These are phyloP conservation scores for Chalaropsis ovoidea DNA, from an alignment of 2,329 filamentous ascomycete species.

Conservation along the genomic window DNA sequence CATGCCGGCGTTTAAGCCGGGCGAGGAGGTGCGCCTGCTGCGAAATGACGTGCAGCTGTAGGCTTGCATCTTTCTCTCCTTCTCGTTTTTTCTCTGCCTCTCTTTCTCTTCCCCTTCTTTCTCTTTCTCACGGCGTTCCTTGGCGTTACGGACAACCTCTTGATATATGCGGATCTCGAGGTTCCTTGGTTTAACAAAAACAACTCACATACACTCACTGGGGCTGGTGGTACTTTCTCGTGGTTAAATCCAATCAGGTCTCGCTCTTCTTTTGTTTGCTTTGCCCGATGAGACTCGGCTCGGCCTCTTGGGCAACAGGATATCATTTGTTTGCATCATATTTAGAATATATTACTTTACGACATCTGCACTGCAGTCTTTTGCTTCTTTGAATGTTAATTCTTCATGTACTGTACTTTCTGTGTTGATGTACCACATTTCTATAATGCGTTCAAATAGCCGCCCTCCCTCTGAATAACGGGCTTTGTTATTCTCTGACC, in stretches of 20 bases:
- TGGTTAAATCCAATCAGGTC: not conserved
- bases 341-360: constrained; percentile 12
- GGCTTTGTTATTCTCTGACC: not conserved
- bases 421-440: not conserved
- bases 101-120: not conserved
- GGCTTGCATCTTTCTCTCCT: constrained; percentile 21
- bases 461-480: not conserved
- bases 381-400: not conserved
- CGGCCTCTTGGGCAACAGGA: not conserved
- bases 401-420: not conserved
- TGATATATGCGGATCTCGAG: not conserved
- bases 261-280: not conserved
- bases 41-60: constrained; percentile 79
- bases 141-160: not conserved
- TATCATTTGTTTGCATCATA: constrained; percentile 12
- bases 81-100: not conserved
- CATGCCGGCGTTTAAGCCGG: constrained; percentile 90
- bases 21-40: constrained; percentile 80
- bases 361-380: not conserved
- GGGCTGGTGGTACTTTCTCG: no score
- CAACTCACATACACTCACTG: not conserved
- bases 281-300: not conserved
- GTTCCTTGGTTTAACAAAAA: not conserved
- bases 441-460: not conserved
- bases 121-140: constrained; percentile 1